phyloP scores from a whole-genome alignment of 805 yeast species.

The Martiniozyma abietophila region DNA sequence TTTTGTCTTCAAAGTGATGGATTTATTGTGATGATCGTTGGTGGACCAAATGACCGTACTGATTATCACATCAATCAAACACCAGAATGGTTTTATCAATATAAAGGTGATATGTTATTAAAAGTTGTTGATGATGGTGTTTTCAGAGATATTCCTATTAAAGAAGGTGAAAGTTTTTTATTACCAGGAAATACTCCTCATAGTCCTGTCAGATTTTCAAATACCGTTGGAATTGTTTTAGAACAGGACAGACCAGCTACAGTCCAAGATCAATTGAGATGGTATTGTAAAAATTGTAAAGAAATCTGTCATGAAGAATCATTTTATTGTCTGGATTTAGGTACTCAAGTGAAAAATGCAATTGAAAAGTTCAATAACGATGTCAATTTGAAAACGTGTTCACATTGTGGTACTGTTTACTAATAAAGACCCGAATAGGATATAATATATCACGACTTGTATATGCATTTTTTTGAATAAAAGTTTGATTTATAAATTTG shows the following conservation, averaged over 20 bases:
- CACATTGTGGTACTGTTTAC: conserved; percentile 63
- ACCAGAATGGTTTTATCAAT: conserved; percentile 87
- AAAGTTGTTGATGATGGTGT: conserved; percentile 74
- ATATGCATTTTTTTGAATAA: no score
- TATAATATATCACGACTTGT: no score
- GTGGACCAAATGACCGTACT: conserved; percentile 91
- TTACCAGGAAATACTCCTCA: conserved; percentile 84
- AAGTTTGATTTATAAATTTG: no score
- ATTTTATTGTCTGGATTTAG: conserved; percentile 73
- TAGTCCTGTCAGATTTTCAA: conserved; percentile 76
- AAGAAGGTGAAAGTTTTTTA: conserved; percentile 83
- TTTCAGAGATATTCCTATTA: conserved; percentile 64
- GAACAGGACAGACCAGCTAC: conserved; percentile 85
- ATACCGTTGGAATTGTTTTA: conserved; percentile 84
- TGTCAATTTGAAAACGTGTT: conserved; percentile 58
- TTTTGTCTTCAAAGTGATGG: conserved; percentile 88
- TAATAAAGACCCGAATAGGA: conserved; percentile 47
- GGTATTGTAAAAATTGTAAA: conserved; percentile 76
- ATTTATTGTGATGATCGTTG: conserved; percentile 89
- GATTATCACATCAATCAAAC: conserved; percentile 92
- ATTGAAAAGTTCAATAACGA: conserved; percentile 62
- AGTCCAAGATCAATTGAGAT: conserved; percentile 62
- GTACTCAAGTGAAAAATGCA: conserved; percentile 83
- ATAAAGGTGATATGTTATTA: conserved; percentile 78
- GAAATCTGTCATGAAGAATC: conserved; percentile 56